Conservation (phyloP, 129 eudicot species). For the Helianthus annuus region HanXRQr2.0-SUNRISE NC_035440.2:89343235-89343734, state of each 20-base stretch:
- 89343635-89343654: constrained; percentile 72
- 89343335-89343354: too few species aligned
- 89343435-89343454: too few species aligned
- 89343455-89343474: not conserved
- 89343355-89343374: constrained; percentile 44
- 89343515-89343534: not conserved
- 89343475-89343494: too few species aligned
- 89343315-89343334: constrained; percentile 42
- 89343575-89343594: constrained; percentile 69
- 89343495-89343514: not conserved
- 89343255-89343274: constrained; percentile 46
- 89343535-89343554: constrained; percentile 7
- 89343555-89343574: constrained; percentile 13
- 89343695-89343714: not conserved
- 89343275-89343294: constrained; percentile 46
- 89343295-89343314: constrained; percentile 39
- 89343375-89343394: constrained; percentile 38
- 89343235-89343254: not conserved
- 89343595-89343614: constrained; percentile 48
- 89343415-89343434: constrained; percentile 20
- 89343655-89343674: constrained; percentile 63
- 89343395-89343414: constrained; percentile 37
- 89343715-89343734: not conserved
- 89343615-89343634: constrained; percentile 71
- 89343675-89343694: constrained; percentile 52